Percentiles rank a stretch among this genome's conserved stretches.
phyloP scores from a whole-genome alignment of 2,329 filamentous ascomycete species.

The Aspergillus versicolor region DNA sequence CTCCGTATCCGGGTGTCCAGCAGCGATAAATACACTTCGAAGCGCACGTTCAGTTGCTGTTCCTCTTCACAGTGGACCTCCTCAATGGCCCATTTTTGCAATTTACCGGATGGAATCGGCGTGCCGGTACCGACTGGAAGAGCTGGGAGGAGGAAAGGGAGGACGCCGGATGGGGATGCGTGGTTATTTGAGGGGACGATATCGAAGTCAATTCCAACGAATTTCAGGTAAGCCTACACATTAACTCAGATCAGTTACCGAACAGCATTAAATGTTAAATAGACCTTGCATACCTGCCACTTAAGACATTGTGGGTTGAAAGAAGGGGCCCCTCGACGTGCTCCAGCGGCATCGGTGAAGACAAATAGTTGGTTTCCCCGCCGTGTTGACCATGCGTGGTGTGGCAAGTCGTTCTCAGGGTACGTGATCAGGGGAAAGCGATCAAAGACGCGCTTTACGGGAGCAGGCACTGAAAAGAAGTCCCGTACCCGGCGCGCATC shows the following conservation, averaged over 20 bases:
- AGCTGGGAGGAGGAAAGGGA: constrained; percentile 78
- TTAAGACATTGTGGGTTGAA: constrained; percentile 93
- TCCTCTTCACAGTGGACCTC: constrained; percentile 46
- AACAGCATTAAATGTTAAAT: background rate
- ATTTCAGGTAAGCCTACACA: constrained; percentile 74
- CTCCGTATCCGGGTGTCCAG: constrained; percentile 75
- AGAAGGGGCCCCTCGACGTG: constrained; percentile 63
- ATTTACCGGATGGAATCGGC: constrained; percentile 62
- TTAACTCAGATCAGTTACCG: background rate
- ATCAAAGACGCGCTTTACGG: constrained; percentile 81
- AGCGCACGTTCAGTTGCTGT: constrained; percentile 55
- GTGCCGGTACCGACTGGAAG: constrained; percentile 39
- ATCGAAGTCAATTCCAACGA: constrained; percentile 67
- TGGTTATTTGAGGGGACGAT: constrained; percentile 81
- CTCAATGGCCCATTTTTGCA: constrained; percentile 67
- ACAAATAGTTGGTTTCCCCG: constrained; percentile 67
- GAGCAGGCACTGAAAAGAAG: constrained; percentile 57
- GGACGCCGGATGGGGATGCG: constrained; percentile 81
- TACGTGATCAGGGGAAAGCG: constrained; percentile 77
- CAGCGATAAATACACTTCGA: constrained; percentile 76
- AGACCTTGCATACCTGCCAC: constrained; percentile 70
- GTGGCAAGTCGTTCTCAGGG: constrained; percentile 71
- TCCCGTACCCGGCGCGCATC: constrained; percentile 25
- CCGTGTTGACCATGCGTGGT: constrained; percentile 52
- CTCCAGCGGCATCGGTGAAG: constrained; percentile 69